Base-by-base conservation (phyloP, 768 basidiomycete species). In the Harrya chromipes region DNA sequence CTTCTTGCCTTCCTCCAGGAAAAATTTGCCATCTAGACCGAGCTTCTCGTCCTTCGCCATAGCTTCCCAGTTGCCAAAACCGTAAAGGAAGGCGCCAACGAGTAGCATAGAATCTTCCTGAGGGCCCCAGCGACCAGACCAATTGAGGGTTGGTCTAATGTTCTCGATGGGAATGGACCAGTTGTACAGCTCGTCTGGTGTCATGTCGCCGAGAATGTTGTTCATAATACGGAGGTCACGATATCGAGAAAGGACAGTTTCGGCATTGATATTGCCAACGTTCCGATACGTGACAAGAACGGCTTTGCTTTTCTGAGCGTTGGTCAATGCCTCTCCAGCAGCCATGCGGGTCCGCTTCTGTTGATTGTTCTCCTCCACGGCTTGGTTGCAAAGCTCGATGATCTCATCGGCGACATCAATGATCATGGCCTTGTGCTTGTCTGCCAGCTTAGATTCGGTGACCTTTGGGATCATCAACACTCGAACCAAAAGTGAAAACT, bases 1-100 rank as follows among this genome's bases (percentile, higher is more conserved):
- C 70, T 97, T 95, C 75, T 97, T 98, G 59, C 88, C 90, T 68
- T 97, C 94, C 65, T 97, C 97, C 44, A 99, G 77, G 83, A 97
- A 98, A 74, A 99, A 95, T 66, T 97, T 97, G 68, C 87, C 92
- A 2, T 83, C 80, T 13, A 99, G 77, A 2, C 84, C 83, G 12
- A 99, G 83, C 52, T 81, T 81, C 12, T 81, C 68, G 65, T 99
- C 97, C 71, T 94, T 90, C 48, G 83, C 81, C 78, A 98, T 98
- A 21, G 81, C 79, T 64, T 98, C 97, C 97, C 97, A 99, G 62
- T 88, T 90, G 13, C 94, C 95, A 64, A 98, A 95, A 17, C 97
- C 97, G 59, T 98, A 87, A 17, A 87, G 62, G 74, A 79, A 97
- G 10, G 97, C 92, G 31, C 97, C 97, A 40, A 97, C 86, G 33